Base-by-base conservation (phyloP, 2,329 filamentous ascomycete genomes). In the Aspergillus eucalypticola region DNA sequence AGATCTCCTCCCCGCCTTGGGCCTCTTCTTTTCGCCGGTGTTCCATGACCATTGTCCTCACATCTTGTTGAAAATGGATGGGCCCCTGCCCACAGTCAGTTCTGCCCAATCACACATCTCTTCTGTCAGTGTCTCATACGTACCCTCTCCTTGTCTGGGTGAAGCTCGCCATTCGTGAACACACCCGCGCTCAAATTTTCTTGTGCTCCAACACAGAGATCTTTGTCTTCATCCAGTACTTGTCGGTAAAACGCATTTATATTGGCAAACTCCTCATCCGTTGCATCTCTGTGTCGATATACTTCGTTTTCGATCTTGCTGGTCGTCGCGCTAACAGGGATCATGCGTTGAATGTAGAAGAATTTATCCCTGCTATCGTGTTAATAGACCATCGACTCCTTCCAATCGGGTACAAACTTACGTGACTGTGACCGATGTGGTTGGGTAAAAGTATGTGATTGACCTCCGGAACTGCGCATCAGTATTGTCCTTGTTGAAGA, bases 331-430 rank as follows among this genome's bases (percentile, higher is more conserved):
- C 78, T 77, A 46, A 77, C 78, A 5, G 86, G 86, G 13, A 87
- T 78, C 72, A 87, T 86, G 57, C 85, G 79, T 70, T 87, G 84
- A 60, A 88, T 84, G 75, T 86, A 86, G 75, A 88, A 85, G 75
- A 88, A 87, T 75, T 63, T 82, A 76, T 44, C 81, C 21, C 66
- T 67, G 17, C 10, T 21, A 21, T 79, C 2, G 3, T 15, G 59
- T 49, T 7, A 11, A n/a, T 29, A 8, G 4, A 4, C 11, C 10
- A 8, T 19, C 13, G 11, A 23, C 7, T 3, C 8, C 27, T 29
- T 38, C 25, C 19, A 3, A 2, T 29, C 5, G 13, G 29, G 25
- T 17, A 8, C 35, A 11, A 71, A 71, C 71, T 64, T 63, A 75
- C 70, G 71, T 68, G 23, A 74, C 67, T 2, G 69, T 74, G 19